Base-by-base conservation (phyloP, 2,329 filamentous ascomycete species). In the Aureobasidium sp. region DNA sequence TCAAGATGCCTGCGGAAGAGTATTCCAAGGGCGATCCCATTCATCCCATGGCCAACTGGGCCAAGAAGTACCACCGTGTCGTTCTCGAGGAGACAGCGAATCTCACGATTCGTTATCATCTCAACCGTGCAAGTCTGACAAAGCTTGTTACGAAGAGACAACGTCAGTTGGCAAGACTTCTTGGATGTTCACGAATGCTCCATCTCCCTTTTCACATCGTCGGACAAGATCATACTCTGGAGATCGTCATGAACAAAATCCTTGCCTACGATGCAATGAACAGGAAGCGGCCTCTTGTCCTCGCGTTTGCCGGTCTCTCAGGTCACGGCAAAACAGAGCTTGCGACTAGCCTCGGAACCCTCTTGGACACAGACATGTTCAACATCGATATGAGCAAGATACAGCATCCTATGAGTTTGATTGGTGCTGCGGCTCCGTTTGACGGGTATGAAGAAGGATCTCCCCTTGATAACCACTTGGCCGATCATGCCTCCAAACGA, bases 251-350 rank as follows among this genome's bases (percentile, higher is more conserved):
- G 53, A 36, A 45, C 37, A 45, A 25, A 16, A 30, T 57, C 10
- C 27, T 57, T 3, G 29, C 39, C 16, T 45, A 57, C 16, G 11
- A 45, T 45, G 6, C 53, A 0, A 45, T 57, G 29, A 8, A 36
- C 29, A 27, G 39, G 15, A 57, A 34, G 27, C 29, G 53, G 1
- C 53, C 53, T n/a, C 16, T 57, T 2, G 53, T 57, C 29, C 29
- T 80, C 7, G 69, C 75, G 1, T 79, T 80, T 55, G 75, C 76
- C 4, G 79, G 78, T 0, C 75, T 76, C 0, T 77, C 75, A 37
- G 78, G 78, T 0, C 78, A 81, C 62, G 79, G 79, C 5, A 81
- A 81, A 67, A 81, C 78, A 0, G 78, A 80, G 62, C 66, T 81
- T 11, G 78, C 78, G 0, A 70, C 70, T 13, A 68, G 69, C 8